Evolutionary conservation across 163 green algal genomes (phyloP).

Genomic region (Trebouxia gelatinosa): DNA sequence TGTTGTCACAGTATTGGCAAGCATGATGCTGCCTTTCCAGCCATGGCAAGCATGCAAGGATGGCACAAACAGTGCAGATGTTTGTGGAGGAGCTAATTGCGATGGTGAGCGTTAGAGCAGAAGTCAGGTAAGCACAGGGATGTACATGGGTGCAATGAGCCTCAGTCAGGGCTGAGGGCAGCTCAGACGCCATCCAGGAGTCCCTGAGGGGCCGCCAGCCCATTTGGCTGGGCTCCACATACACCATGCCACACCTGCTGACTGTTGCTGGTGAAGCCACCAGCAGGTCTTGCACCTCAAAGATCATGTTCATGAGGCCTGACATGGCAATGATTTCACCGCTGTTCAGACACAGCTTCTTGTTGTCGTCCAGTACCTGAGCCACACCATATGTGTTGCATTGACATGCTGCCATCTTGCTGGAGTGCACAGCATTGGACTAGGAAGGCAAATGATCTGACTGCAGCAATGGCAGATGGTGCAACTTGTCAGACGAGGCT

Average conservation of each 20-base stretch:
- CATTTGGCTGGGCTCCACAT: slow-evolving; percentile 82
- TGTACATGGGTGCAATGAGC: slow-evolving; percentile 12
- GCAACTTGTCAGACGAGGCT: not conserved
- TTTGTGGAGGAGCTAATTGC: no score
- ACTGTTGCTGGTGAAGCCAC: slow-evolving; percentile 85
- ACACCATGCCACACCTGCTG: slow-evolving; percentile 85
- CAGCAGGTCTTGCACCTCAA: slow-evolving; percentile 41
- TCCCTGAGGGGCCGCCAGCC: slow-evolving; percentile 78
- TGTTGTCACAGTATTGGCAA: no score
- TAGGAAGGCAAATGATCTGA: no score
- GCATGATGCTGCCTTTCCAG: no score
- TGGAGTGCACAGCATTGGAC: no score
- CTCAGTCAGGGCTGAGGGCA: slow-evolving; percentile 18
- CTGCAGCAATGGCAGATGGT: no score
- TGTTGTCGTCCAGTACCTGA: slow-evolving; percentile 82
- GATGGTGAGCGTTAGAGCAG: no score
- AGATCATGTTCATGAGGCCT: slow-evolving; percentile 88
- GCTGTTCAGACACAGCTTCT: slow-evolving; percentile 83
- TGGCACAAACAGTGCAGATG: no score
- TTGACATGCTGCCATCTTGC: no score
- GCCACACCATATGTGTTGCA: no score
- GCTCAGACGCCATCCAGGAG: slow-evolving; percentile 61
- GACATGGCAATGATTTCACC: slow-evolving; percentile 88
- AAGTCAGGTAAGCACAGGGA: no score
- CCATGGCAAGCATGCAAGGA: no score